Evolutionary conservation across 1,284 basidiomycete genomes (phyloP).

Genomic region (Pterulicium gracile): DNA sequence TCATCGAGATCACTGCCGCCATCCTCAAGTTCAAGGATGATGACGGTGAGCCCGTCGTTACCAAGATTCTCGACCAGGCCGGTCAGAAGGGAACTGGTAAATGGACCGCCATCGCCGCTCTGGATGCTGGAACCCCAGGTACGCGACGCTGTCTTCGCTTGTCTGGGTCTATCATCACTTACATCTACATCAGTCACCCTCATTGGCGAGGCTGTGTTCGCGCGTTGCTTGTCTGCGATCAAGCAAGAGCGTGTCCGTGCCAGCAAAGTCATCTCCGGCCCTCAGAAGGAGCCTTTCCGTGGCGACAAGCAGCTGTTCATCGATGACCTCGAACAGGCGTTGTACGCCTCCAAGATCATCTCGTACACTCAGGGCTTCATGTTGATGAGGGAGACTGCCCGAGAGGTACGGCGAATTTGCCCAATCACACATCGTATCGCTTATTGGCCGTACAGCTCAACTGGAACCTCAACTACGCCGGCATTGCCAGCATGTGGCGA

Average conservation of each 20-base stretch:
- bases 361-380: conserved; percentile 99
- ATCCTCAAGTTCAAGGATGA: conserved; percentile 96
- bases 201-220: conserved; percentile 99
- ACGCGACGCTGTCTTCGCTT: conserved; percentile 14
- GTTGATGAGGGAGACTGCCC: conserved; percentile 97
- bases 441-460: conserved; percentile 30
- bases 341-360: conserved; percentile 99
- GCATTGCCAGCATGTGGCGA: conserved; percentile 99
- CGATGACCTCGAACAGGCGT: conserved; percentile 96
- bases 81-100: conserved; percentile 99
- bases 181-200: conserved; percentile 67
- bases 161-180: conserved; percentile 11
- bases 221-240: conserved; percentile 94
- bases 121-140: conserved; percentile 90
- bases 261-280: conserved; percentile 84
- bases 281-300: conserved; percentile 86
- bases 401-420: conserved; percentile 56
- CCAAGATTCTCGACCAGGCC: conserved; percentile 92
- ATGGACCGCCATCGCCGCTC: conserved; percentile 98
- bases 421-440: neutral
- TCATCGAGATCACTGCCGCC: conserved; percentile 96
- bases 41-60: conserved; percentile 71
- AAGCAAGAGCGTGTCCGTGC: conserved; percentile 96
- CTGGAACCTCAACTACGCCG: conserved; percentile 90
- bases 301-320: conserved; percentile 99